Evolutionary conservation across 2,329 filamentous ascomycete species (phyloP).

Genomic region (Pseudogymnoascus sp.): DNA sequence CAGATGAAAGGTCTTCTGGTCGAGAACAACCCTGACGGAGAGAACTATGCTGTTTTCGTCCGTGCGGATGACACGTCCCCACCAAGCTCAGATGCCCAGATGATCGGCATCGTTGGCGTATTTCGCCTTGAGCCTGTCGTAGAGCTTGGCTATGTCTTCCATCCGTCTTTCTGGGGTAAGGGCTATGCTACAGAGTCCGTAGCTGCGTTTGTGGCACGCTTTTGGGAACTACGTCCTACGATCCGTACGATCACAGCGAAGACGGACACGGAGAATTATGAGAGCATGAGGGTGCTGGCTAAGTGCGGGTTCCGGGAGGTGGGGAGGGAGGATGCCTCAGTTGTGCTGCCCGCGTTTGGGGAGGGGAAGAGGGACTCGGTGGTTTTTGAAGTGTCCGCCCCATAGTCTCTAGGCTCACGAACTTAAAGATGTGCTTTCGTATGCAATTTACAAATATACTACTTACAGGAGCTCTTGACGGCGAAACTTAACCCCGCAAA

Average conservation of each 20-base stretch:
- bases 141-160: constrained; percentile 15
- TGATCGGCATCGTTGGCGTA: constrained; percentile 8
- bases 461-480: neutral
- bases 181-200: constrained; percentile 16
- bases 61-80: neutral
- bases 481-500: neutral
- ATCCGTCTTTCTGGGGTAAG: constrained; percentile 13
- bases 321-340: constrained; percentile 3
- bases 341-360: neutral
- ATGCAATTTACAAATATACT: neutral
- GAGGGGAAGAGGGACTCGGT: constrained; percentile 4
- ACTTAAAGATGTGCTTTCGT: neutral
- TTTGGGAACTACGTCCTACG: constrained; percentile 11
- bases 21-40: constrained; percentile 11
- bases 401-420: neutral
- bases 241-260: constrained; percentile 15
- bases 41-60: constrained; percentile 15
- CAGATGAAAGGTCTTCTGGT: constrained; percentile 13
- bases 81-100: neutral
- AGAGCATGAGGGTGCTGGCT: constrained; percentile 22
- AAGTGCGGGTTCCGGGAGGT: constrained; percentile 24
- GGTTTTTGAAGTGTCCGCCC: neutral
- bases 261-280: constrained; percentile 21
- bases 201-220: neutral
- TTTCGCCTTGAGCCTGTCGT: constrained; percentile 2